Evolutionary conservation across 2,329 filamentous ascomycete genomes (phyloP).

Genomic region (Phialemonium atrogriseum): DNA sequence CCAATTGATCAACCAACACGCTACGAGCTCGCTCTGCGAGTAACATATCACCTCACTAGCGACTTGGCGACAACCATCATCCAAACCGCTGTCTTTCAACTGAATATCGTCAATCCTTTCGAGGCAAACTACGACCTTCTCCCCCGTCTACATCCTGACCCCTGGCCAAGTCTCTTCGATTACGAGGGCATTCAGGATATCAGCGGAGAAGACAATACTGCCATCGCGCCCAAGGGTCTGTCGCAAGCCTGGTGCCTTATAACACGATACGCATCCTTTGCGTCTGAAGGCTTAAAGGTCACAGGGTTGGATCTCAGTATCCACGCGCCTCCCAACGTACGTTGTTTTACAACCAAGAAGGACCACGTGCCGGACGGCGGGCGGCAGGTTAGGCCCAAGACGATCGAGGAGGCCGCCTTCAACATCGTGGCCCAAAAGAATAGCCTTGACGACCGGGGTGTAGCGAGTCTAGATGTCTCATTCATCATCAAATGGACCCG

Average conservation of each 20-base stretch:
- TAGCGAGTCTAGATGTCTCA: conserved; percentile 65
- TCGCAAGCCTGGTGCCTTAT: conserved; percentile 74
- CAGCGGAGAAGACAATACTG: conserved; percentile 21
- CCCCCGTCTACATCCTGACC: conserved; percentile 65
- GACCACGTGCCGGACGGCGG: conserved; percentile 31
- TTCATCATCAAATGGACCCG: conserved; percentile 75
- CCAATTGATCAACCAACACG: conserved; percentile 41
- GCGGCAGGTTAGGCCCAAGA: conserved; percentile 51
- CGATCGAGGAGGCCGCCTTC: conserved; percentile 65
- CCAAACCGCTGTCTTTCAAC: conserved; percentile 59
- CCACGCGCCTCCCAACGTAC: conserved; percentile 27
- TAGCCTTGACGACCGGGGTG: conserved; percentile 72
- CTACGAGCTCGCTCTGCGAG: conserved; percentile 63
- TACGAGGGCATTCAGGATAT: conserved; percentile 37
- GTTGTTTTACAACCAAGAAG: conserved; percentile 40
- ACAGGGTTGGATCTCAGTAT: conserved; percentile 41
- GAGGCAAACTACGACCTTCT: conserved; percentile 86
- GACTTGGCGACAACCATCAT: conserved; percentile 75
- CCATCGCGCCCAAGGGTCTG: conserved; percentile 46
- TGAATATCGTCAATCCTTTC: conserved; percentile 75
- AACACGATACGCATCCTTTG: conserved; percentile 69
- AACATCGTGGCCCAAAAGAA: conserved; percentile 66
- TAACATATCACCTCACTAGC: conserved; percentile 69
- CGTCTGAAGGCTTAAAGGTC: conserved; percentile 60
- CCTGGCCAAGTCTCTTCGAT: conserved; percentile 85